Percentiles rank a stretch among this genome's conserved stretches.
Conservation (phyloP, 345 rosid genomes). For the Bruguiera parviflora region DNA sequence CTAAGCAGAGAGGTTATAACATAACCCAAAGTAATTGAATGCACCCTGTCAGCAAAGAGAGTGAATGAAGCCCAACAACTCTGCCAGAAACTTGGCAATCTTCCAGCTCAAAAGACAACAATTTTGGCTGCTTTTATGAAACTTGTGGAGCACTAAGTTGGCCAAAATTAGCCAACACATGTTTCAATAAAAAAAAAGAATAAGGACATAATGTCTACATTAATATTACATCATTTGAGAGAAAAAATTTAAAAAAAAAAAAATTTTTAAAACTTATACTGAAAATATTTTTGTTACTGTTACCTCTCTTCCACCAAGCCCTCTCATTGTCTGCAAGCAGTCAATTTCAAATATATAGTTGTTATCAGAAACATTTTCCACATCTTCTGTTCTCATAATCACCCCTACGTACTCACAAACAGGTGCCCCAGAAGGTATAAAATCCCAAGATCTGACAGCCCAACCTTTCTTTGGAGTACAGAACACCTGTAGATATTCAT, state of each 20-base stretch:
- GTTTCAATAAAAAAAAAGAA: too few relatives aligned
- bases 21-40: too few relatives aligned
- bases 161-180: too few relatives aligned
- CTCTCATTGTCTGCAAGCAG: conserved; percentile 90
- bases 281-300: neutral
- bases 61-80: too few relatives aligned
- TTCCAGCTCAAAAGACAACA: too few relatives aligned
- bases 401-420: conserved; percentile 85
- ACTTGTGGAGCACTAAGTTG: too few relatives aligned
- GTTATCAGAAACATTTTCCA: conserved; percentile 59
- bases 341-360: conserved; percentile 87
- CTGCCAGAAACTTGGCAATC: too few relatives aligned
- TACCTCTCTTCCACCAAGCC: conserved; percentile 89
- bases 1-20: too few relatives aligned
- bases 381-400: conserved; percentile 65
- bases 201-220: too few relatives aligned
- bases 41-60: too few relatives aligned
- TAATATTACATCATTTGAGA: neutral
- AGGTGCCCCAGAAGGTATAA: conserved; percentile 86
- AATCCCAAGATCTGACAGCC: conserved; percentile 97
- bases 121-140: too few relatives aligned
- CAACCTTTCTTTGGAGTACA: conserved; percentile 87
- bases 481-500: conserved; percentile 55
- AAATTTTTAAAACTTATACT: neutral
- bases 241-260: neutral